These are phyloP conservation scores for Macroventuria anomochaeta DNA, from an alignment of 2,329 filamentous ascomycete genomes.

Conservation along the genomic window DNA sequence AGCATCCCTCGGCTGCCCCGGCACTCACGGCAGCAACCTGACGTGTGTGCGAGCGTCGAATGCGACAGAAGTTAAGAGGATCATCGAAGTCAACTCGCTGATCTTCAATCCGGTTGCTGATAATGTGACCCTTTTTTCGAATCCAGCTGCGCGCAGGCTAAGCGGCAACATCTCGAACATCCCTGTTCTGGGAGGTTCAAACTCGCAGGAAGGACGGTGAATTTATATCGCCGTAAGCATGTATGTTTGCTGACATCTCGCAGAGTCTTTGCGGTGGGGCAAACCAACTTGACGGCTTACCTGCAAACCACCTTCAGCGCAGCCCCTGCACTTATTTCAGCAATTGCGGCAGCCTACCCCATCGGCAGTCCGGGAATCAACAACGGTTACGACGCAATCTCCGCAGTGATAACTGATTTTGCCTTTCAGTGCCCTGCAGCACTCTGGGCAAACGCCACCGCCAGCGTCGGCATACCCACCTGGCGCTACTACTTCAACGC, in stretches of 20 bases:
- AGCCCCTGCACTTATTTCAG: slow-evolving; percentile 19
- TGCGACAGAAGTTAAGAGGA: slow-evolving; percentile 24
- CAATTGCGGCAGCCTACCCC: slow-evolving; percentile 32
- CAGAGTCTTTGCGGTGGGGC: slow-evolving; percentile 28
- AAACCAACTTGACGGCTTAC: slow-evolving; percentile 27
- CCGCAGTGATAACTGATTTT: slow-evolving; percentile 26
- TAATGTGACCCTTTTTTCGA: slow-evolving; percentile 28
- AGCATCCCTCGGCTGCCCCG: slow-evolving; percentile 29
- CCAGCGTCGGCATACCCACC: slow-evolving; percentile 28
- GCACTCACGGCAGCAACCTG: slow-evolving; percentile 23
- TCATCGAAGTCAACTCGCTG: slow-evolving; percentile 27
- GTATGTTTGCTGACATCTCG: not conserved
- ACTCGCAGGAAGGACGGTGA: slow-evolving; percentile 36
- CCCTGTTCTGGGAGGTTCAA: slow-evolving; percentile 36
- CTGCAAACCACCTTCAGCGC: slow-evolving; percentile 23
- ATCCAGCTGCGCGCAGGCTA: slow-evolving; percentile 26
- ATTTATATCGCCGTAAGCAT: not conserved
- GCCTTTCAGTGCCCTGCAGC: slow-evolving; percentile 32
- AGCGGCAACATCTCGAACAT: slow-evolving; percentile 35
- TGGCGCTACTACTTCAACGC: slow-evolving; percentile 42
- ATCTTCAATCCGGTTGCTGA: slow-evolving; percentile 30
- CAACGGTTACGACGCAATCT: slow-evolving; percentile 26
- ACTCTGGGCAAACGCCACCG: slow-evolving; percentile 33
- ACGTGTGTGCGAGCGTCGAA: slow-evolving; percentile 33
- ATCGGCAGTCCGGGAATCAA: slow-evolving; percentile 20